Evolutionary conservation across 148 eudicot species (phyloP).

Genomic region (Agrostemma githago): DNA sequence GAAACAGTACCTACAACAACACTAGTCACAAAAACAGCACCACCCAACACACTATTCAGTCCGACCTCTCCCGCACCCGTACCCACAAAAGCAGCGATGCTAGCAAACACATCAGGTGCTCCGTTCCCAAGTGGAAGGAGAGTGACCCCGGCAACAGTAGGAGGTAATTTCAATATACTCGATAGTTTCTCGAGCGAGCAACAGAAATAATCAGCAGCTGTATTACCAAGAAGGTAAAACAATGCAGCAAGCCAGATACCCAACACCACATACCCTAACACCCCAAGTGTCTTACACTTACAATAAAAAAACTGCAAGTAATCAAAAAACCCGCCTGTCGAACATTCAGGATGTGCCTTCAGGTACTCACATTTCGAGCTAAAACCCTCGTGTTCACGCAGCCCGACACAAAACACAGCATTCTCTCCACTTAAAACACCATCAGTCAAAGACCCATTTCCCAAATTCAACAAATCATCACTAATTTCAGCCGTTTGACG

Average conservation of each 20-base stretch:
- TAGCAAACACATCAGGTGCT: constrained; percentile 96
- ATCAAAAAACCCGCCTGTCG: constrained; percentile 63
- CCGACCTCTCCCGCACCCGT: constrained; percentile 81
- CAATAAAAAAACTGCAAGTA: constrained; percentile 78
- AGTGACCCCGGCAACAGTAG: constrained; percentile 90
- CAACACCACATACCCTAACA: constrained; percentile 50
- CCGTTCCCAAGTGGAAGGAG: constrained; percentile 95
- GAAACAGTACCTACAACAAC: constrained; percentile 82
- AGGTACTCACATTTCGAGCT: constrained; percentile 61
- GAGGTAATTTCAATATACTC: constrained; percentile 64
- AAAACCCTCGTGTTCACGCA: constrained; percentile 48
- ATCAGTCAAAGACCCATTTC: constrained; percentile 29
- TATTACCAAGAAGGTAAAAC: constrained; percentile 89
- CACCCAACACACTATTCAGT: constrained; percentile 85
- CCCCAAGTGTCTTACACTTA: constrained; percentile 43
- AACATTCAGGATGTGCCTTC: constrained; percentile 67
- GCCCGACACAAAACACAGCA: constrained; percentile 48
- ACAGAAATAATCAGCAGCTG: constrained; percentile 97
- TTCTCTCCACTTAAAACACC: constrained; percentile 23
- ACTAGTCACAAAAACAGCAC: constrained; percentile 86
- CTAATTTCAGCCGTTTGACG: constrained; percentile 45
- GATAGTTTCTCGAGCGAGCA: constrained; percentile 82
- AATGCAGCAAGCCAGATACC: constrained; percentile 76
- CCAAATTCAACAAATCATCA: constrained; percentile 29
- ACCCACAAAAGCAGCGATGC: constrained; percentile 91